phyloP scores from a whole-genome alignment of 2,329 filamentous ascomycete species.

The Fusarium falciforme region DNA sequence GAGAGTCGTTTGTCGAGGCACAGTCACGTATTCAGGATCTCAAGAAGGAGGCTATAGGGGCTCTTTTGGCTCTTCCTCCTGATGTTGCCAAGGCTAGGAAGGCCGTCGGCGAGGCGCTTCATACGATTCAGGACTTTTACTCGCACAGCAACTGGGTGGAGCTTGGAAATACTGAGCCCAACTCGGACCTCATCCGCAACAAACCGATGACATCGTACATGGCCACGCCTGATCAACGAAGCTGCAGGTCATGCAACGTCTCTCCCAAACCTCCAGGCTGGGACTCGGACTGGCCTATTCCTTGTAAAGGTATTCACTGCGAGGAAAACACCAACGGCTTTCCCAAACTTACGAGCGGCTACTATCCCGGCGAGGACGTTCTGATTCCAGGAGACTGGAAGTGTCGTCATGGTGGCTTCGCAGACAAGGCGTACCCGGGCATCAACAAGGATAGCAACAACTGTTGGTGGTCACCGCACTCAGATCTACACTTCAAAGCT shows the following conservation, averaged over 20 bases:
- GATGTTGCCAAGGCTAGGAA: background rate
- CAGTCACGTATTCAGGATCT: background rate
- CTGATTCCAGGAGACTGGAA: background rate
- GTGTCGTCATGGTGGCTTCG: background rate
- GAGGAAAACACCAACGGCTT: background rate
- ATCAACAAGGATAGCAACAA: conserved; percentile 2
- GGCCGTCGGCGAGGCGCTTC: background rate
- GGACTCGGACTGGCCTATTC: background rate
- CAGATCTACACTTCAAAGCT: background rate
- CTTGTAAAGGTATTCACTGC: background rate
- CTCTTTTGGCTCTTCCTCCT: background rate
- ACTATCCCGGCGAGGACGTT: background rate
- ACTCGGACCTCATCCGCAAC: background rate
- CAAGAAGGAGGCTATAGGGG: background rate
- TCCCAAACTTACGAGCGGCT: background rate
- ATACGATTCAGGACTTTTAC: background rate
- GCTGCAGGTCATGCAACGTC: background rate
- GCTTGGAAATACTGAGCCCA: background rate
- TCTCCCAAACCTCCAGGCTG: background rate
- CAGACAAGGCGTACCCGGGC: background rate
- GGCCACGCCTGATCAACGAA: background rate
- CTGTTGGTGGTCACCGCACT: background rate
- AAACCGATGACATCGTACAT: background rate
- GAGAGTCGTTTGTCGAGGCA: background rate
- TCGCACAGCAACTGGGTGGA: background rate